Conservation (phyloP, 2,329 filamentous ascomycete species). For the Phyllosticta paracitricarpa region DNA sequence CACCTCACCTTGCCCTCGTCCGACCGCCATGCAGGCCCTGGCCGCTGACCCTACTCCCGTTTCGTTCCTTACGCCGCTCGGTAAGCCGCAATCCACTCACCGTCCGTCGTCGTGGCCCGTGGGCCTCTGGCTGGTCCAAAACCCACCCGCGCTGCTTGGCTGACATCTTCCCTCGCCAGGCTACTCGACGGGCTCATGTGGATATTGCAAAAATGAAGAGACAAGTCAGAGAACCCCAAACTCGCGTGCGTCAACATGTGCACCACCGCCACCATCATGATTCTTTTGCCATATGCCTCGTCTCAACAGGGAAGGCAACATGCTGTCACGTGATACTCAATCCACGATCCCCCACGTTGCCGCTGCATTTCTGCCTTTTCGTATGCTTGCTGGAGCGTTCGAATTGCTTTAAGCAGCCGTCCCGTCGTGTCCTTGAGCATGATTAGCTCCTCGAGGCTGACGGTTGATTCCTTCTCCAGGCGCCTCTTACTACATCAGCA, state of each 20-base stretch:
- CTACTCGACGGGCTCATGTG: slow-evolving; percentile 40
- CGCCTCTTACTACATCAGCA: slow-evolving; percentile 60
- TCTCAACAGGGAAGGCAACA: not conserved
- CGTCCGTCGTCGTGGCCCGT: slow-evolving; percentile 23
- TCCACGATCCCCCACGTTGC: not conserved
- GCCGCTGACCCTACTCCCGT: slow-evolving; percentile 12
- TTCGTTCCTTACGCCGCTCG: slow-evolving; percentile 27
- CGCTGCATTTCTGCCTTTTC: not conserved
- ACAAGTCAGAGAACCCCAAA: slow-evolving; percentile 37
- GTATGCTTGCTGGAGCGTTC: not conserved
- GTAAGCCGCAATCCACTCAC: slow-evolving; percentile 32
- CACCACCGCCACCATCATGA: slow-evolving; percentile 7
- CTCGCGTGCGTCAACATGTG: slow-evolving; percentile 35
- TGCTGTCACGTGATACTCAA: slow-evolving; percentile 8
- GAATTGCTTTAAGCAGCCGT: not conserved
- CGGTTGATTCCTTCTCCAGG: slow-evolving; percentile 37
- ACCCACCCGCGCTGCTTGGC: not conserved
- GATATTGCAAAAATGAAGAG: slow-evolving; percentile 40
- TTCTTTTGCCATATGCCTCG: not conserved
- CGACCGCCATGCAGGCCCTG: slow-evolving; percentile 32
- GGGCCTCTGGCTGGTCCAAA: slow-evolving; percentile 27
- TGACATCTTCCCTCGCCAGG: slow-evolving; percentile 22
- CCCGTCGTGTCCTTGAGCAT: not conserved
- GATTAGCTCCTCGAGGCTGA: not conserved
- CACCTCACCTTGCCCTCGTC: slow-evolving; percentile 26